Base-by-base conservation (phyloP, 2,329 filamentous ascomycete genomes). In the Penicillium griseofulvum region DNA sequence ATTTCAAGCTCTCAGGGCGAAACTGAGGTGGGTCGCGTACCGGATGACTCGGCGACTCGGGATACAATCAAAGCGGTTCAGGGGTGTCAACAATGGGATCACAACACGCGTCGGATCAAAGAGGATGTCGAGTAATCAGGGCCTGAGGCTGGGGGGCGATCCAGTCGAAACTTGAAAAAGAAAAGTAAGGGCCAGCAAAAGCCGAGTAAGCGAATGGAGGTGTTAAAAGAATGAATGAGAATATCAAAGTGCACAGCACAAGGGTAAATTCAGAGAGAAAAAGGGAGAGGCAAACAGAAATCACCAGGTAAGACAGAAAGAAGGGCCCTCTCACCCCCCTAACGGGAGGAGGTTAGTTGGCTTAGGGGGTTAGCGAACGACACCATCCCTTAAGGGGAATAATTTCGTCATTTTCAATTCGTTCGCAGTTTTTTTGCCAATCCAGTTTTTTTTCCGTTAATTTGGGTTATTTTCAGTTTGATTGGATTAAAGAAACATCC, bases 221-320 rank as follows among this genome's bases (percentile, higher is more conserved):
- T 26, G 45, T 50, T 54, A 51, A 54, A 54, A 9, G 47, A 52
- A 48, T 17, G 48, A 48, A 43, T 34, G 45, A 43, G 42, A 39
- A 43, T 55, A 39, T 47, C 42, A 47, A 54, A 61, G 63, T 65
- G 63, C 63, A 60, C 63, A 65, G 63, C 63, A 65, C 63, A 38
- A 33, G 22, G 12, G 52, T 50, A 47, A 38, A 17, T 16, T 3
- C 29, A 42, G 38, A 37, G 38, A 31, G 45, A 3, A 10, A 28
- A 29, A 46, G 29, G 33, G 46, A 41, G 29, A 49, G 49, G 49
- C 51, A 45, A 22, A 44, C 11, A 36, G 26, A 53, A 39, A 48
- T 9, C 45, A 29, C 33, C 22, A 41, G 29, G 28, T 55, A 41
- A 55, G 49, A 55, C 47, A 55, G 49, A 36, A 42, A 52, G 36